Conservation (phyloP, 345 rosid species). For the Crucihimalaya himalaica region DNA sequence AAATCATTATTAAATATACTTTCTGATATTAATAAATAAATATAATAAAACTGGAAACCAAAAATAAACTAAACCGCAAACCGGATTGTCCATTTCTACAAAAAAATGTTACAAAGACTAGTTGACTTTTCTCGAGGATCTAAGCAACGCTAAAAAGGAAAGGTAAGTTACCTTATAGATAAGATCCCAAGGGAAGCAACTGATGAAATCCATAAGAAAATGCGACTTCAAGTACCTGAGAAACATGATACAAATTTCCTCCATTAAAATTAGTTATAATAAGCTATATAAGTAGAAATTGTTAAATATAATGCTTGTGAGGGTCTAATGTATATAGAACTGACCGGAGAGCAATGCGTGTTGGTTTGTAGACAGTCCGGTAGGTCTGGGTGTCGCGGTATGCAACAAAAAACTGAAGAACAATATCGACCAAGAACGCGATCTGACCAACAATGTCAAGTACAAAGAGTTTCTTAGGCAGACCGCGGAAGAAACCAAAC, state of each 20-base stretch:
- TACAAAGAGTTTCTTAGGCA: slow-evolving; percentile 64
- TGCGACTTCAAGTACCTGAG: slow-evolving; percentile 74
- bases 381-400: slow-evolving; percentile 65
- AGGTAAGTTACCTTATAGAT: slow-evolving; percentile 61
- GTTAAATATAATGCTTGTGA: not conserved
- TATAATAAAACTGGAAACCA: too few species aligned
- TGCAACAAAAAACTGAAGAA: slow-evolving; percentile 64
- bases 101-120: too few species aligned
- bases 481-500: slow-evolving; percentile 86
- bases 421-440: slow-evolving; percentile 74
- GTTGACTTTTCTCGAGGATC: too few species aligned
- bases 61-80: too few species aligned
- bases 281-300: not conserved
- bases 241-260: slow-evolving; percentile 1
- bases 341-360: slow-evolving; percentile 65
- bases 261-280: not conserved
- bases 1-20: too few species aligned
- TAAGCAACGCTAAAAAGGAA: not conserved
- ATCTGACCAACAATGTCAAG: slow-evolving; percentile 77
- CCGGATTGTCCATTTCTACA: too few species aligned
- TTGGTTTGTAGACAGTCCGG: slow-evolving; percentile 53
- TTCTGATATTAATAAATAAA: not conserved
- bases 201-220: slow-evolving; percentile 67
- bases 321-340: not conserved
- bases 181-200: slow-evolving; percentile 83